These are phyloP conservation scores for Tephrocybe sp. DNA, from an alignment of 768 basidiomycete species.

Conservation along the genomic window DNA sequence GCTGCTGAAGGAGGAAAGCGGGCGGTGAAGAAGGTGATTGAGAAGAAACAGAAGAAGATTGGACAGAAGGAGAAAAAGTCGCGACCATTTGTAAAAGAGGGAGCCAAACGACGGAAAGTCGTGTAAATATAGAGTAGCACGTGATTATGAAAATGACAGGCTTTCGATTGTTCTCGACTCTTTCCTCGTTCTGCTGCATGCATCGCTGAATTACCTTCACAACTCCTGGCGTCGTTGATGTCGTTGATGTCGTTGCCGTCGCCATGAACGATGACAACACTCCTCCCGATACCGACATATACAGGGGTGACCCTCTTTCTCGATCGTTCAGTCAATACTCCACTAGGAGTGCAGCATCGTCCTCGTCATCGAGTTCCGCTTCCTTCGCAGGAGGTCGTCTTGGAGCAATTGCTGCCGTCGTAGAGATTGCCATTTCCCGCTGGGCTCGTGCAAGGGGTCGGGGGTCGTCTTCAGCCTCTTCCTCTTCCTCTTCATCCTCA, in stretches of 20 bases:
- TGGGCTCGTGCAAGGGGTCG: conserved; percentile 77
- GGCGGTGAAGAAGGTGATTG: conserved; percentile 85
- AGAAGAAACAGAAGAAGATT: conserved; percentile 86
- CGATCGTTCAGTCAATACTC: conserved; percentile 28
- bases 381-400: conserved; percentile 39
- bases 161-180: background rate
- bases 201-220: background rate
- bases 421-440: conserved; percentile 69
- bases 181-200: conserved; percentile 1
- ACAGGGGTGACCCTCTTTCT: conserved; percentile 48
- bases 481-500: conserved; percentile 47
- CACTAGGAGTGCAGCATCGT: conserved; percentile 34
- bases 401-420: conserved; percentile 56
- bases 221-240: conserved; percentile 1
- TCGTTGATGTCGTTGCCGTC: conserved; percentile 10
- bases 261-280: conserved; percentile 16
- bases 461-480: conserved; percentile 37
- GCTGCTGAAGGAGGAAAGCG: conserved; percentile 73
- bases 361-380: conserved; percentile 41
- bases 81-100: conserved; percentile 53
- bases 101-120: conserved; percentile 20
- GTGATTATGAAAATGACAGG: background rate
- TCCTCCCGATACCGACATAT: conserved; percentile 44
- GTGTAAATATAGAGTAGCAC: conserved; percentile 14
- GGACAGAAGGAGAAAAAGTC: conserved; percentile 88